phyloP scores from a whole-genome alignment of 306 rosid genomes.

The Quercus glauca region DNA sequence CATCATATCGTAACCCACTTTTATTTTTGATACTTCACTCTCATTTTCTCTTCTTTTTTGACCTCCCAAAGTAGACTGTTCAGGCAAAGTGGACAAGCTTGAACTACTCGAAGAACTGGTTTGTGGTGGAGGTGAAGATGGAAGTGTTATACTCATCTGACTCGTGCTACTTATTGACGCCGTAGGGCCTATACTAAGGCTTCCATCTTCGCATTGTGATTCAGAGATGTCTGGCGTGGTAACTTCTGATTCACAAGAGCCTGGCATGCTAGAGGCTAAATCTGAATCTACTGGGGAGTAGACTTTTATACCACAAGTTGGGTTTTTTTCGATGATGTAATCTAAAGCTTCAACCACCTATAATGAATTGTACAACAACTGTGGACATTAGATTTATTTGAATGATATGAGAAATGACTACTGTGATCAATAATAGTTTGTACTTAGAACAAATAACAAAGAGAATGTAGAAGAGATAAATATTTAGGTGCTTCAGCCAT shows the following conservation, averaged over 20 bases:
- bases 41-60: constrained; percentile 5
- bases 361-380: neutral
- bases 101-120: constrained; percentile 23
- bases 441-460: neutral
- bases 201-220: constrained; percentile 18
- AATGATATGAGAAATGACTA: neutral
- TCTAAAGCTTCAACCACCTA: constrained; percentile 59
- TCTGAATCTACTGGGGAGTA: constrained; percentile 22
- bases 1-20: constrained; percentile 1
- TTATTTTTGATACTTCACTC: neutral
- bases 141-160: constrained; percentile 20
- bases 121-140: constrained; percentile 47
- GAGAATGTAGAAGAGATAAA: neutral
- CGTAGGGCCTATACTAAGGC: neutral
- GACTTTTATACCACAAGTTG: neutral
- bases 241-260: constrained; percentile 23
- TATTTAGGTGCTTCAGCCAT: too few relatives aligned
- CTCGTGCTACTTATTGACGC: neutral
- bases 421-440: neutral
- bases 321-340: constrained; percentile 34
- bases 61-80: constrained; percentile 15
- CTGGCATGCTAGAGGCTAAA: constrained; percentile 30
- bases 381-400: neutral
- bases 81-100: constrained; percentile 5
- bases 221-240: constrained; percentile 18